phyloP scores from a whole-genome alignment of 2,329 filamentous ascomycete genomes.

The Ceratocystiopsis minuta region DNA sequence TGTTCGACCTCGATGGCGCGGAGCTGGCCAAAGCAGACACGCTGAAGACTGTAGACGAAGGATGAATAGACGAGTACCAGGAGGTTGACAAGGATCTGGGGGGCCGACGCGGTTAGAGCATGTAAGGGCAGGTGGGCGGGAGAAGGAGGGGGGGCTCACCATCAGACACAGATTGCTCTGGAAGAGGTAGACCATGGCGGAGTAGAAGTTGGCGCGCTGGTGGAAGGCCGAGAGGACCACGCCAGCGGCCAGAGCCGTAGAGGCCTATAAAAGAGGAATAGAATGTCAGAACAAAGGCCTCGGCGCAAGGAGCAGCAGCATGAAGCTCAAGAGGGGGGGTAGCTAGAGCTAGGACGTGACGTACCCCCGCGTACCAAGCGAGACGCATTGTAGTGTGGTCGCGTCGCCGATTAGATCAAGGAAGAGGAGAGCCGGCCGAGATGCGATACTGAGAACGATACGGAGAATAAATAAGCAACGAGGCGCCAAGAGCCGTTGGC shows the following conservation, averaged over 20 bases:
- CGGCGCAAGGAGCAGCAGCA: no score
- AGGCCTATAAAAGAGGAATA: conserved; percentile 35
- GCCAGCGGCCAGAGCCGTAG: conserved; percentile 63
- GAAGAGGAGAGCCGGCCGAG: no score
- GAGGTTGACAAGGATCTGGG: conserved; percentile 76
- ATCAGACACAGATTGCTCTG: conserved; percentile 93
- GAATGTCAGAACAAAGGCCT: background rate
- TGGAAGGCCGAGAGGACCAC: conserved; percentile 84
- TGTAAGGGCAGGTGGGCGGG: background rate
- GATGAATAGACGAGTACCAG: conserved; percentile 64
- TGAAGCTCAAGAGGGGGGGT: no score
- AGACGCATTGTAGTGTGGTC: conserved; percentile 27
- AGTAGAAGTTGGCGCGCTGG: conserved; percentile 95
- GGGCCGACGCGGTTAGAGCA: background rate
- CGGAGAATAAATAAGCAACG: no score
- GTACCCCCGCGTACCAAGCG: conserved; percentile 42
- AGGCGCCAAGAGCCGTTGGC: no score
- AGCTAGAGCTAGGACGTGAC: conserved; percentile 9
- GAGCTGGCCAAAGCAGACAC: conserved; percentile 75
- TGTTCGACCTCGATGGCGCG: conserved; percentile 93
- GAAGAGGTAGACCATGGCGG: conserved; percentile 86
- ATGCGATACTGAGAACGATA: no score
- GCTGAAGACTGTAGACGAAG: conserved; percentile 73
- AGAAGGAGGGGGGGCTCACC: conserved; percentile 19
- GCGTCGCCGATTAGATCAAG: no score